Base-by-base conservation (phyloP, 2,329 filamentous ascomycete species). In the Aspergillus candidus region DNA sequence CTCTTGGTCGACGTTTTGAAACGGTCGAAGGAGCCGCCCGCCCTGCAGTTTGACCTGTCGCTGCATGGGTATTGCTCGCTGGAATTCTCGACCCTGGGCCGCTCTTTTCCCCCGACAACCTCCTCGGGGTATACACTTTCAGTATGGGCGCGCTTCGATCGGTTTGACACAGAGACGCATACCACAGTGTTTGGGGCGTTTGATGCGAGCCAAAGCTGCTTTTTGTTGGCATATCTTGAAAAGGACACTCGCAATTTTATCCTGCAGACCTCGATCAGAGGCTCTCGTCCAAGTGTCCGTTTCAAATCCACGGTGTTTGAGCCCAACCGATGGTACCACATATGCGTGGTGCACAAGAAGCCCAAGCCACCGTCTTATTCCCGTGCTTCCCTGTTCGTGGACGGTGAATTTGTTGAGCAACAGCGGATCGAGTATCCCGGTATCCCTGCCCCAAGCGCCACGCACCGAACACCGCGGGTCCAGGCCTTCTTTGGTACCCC, bases 141-240 rank as follows among this genome's bases (percentile, higher is more conserved):
- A 36, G 80, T 88, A 0, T 98, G 93, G 93, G 78, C 95, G 39
- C 82, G 86, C 14, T 80, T 98, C 47, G 90, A 97, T 63, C 75
- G 81, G 33, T 97, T 93, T 64, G 94, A 98, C 63, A 72, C 79
- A 4, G 79, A 80, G 36, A 83, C 86, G 12, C 93, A 98, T 64
- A 98, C 93, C 0, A 98, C 93, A 0, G 78, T 98, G 11, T 98
- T 98, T 63, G 93, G 93, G 18, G 88, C 93, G 7, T 97, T 94
- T 65, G 93, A 98, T 67, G 76, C 84, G 3, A 88, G 82, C 4
- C 91, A 97, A 65, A 88, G 87, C 4, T 98, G 93, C 66, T 98
- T 98, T 59, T 71, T 98, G 31, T 80, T 98, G 55, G 83, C 89
- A 48, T 98, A 98, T 60, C 75, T 98, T 32, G 94, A 98, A 63